phyloP scores from a whole-genome alignment of 257 asterid genomes.

The Plantago elongata region DNA sequence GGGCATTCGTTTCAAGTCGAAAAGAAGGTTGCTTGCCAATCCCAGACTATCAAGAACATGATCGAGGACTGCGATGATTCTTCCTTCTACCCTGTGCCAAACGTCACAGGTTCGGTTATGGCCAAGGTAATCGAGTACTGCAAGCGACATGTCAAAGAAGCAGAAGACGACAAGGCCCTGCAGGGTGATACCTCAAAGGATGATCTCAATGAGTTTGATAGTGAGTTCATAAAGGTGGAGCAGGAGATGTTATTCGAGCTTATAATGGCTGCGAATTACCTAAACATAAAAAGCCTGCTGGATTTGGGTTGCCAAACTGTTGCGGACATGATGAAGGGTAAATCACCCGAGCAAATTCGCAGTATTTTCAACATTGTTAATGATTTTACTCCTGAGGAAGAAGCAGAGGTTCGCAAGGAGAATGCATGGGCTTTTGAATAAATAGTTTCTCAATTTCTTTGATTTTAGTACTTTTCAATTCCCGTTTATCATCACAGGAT shows the following conservation, averaged over 20 bases:
- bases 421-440: not conserved
- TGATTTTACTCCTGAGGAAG: slow-evolving; percentile 6
- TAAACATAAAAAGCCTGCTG: not conserved
- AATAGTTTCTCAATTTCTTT: not conserved
- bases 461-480: not conserved
- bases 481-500: too few species aligned
- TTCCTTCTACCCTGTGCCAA: not conserved
- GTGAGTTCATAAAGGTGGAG: not conserved
- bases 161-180: not conserved
- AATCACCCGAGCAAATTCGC: not conserved
- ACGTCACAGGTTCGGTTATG: not conserved
- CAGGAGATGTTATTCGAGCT: not conserved
- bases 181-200: not conserved
- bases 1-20: not conserved
- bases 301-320: not conserved
- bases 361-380: not conserved
- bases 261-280: not conserved
- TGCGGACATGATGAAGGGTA: slow-evolving; percentile 1
- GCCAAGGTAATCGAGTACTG: not conserved
- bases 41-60: not conserved
- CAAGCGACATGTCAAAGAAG: not conserved
- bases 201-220: not conserved
- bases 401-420: not conserved
- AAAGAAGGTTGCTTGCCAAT: not conserved
- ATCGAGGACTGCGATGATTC: not conserved